These are phyloP conservation scores for Immersiella caudata DNA, from an alignment of 495 filamentous ascomycete species.

Conservation along the genomic window DNA sequence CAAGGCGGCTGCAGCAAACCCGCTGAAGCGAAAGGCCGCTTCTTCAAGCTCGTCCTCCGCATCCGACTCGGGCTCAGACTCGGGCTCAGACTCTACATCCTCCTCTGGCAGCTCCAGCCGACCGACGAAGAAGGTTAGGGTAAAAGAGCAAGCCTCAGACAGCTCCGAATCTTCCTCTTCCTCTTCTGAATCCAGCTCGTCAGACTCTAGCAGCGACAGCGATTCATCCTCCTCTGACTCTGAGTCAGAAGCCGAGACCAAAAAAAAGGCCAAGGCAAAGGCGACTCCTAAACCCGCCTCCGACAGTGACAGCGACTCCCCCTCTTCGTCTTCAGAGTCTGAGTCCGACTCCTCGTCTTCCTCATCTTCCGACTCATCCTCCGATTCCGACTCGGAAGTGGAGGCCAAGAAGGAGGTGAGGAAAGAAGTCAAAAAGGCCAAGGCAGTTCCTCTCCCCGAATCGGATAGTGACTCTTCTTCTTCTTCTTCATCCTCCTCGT, in stretches of 20 bases:
- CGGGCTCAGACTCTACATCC: constrained; percentile 38
- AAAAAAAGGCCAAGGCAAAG: constrained; percentile 44
- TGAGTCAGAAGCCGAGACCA: constrained; percentile 19
- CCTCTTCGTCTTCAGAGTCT: constrained; percentile 34
- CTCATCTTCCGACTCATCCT: constrained; percentile 37
- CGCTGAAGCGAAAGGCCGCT: constrained; percentile 67
- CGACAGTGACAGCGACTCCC: constrained; percentile 31
- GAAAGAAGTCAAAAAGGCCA: constrained; percentile 23
- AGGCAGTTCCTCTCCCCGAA: constrained; percentile 54
- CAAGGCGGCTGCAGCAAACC: constrained; percentile 39
- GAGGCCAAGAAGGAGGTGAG: constrained; percentile 23
- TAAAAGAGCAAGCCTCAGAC: no score
- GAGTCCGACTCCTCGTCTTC: constrained; percentile 34
- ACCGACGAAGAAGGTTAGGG: no score
- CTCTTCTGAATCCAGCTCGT: constrained; percentile 40
- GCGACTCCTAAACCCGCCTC: constrained; percentile 45
- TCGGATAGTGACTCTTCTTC: constrained; percentile 40
- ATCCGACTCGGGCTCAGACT: constrained; percentile 46
- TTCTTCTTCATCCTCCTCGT: constrained; percentile 29
- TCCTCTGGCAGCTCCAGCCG: no score
- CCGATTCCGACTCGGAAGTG: constrained; percentile 41
- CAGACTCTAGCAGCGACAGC: constrained; percentile 18
- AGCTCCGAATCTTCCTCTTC: no score
- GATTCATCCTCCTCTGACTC: constrained; percentile 34
- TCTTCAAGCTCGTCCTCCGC: constrained; percentile 45